phyloP scores from a whole-genome alignment of 768 basidiomycete genomes.

The Saitozyma podzolica region DNA sequence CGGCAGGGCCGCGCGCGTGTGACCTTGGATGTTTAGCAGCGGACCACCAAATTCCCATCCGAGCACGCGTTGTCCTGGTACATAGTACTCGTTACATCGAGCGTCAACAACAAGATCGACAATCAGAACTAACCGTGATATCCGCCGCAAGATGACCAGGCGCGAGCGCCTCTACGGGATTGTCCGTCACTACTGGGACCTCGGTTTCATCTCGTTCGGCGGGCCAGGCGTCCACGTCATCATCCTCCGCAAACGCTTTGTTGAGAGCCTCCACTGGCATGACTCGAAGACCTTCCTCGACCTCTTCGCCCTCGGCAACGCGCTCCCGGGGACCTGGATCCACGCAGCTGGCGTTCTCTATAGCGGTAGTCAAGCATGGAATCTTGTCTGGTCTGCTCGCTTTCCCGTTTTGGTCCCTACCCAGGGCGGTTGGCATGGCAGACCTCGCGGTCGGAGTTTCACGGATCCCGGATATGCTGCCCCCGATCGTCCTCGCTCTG shows the following conservation, averaged over 20 bases:
- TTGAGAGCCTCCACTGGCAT: conserved; percentile 46
- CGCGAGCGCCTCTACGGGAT: neutral
- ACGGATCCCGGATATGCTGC: conserved; percentile 55
- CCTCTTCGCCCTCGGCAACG: conserved; percentile 58
- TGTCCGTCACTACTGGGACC: conserved; percentile 9
- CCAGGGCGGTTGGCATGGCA: conserved; percentile 59
- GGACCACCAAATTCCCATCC: too few species aligned
- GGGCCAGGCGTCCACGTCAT: conserved; percentile 60
- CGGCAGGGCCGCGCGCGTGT: too few species aligned
- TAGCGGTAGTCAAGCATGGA: conserved; percentile 57
- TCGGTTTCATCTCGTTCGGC: conserved; percentile 54
- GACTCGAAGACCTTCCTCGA: conserved; percentile 51
- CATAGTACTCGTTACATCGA: too few species aligned
- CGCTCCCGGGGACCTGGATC: conserved; percentile 59
- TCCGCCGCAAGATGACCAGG: neutral
- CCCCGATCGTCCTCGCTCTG: conserved; percentile 57
- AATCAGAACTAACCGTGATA: too few species aligned
- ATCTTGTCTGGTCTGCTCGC: conserved; percentile 55
- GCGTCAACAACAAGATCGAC: too few species aligned
- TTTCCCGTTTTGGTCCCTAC: conserved; percentile 58
- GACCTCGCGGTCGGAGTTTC: conserved; percentile 57
- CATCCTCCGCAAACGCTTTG: conserved; percentile 54
- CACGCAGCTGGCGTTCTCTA: conserved; percentile 59
- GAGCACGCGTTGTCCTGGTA: too few species aligned
- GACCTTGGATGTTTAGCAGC: too few species aligned